phyloP scores from a whole-genome alignment of 176 grass and related monocot genomes.

The Echinochloa phyllopogon region DNA sequence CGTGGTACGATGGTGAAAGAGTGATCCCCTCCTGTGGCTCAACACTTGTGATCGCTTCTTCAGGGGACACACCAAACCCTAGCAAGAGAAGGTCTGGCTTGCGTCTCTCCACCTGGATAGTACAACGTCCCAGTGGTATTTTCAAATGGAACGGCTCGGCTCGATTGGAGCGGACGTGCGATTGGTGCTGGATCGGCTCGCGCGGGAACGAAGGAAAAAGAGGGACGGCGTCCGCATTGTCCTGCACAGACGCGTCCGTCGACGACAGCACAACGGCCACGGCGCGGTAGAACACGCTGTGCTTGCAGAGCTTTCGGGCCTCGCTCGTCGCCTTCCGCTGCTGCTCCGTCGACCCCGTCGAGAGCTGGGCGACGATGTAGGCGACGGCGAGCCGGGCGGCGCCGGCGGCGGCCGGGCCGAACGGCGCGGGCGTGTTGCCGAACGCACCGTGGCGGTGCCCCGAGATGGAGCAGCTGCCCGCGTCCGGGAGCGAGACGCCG shows the following conservation, averaged over 20 bases:
- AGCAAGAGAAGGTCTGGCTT: no score
- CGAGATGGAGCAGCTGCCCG: not conserved
- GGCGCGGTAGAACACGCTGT: constrained; percentile 67
- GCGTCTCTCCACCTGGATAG: no score
- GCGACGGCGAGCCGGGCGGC: constrained; percentile 53
- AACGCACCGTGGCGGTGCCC: constrained; percentile 46
- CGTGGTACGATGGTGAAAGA: no score
- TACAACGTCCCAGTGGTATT: no score
- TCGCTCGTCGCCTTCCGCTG: constrained; percentile 67
- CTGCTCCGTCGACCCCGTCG: constrained; percentile 50
- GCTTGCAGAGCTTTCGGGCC: constrained; percentile 78
- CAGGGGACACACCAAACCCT: no score
- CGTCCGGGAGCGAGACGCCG: constrained; percentile 50
- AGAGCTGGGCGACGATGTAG: constrained; percentile 52
- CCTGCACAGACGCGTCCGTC: constrained; percentile 65
- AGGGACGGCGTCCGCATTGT: no score
- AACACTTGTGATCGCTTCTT: no score
- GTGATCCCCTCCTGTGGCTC: no score
- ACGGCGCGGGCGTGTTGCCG: constrained; percentile 23
- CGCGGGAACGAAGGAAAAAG: no score
- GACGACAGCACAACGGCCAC: constrained; percentile 77
- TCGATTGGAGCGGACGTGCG: no score
- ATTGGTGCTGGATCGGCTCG: no score
- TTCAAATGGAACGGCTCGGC: no score
- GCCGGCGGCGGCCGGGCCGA: constrained; percentile 38